These are phyloP conservation scores for Fusarium graminum DNA, from an alignment of 2,329 filamentous ascomycete species.

Conservation along the genomic window DNA sequence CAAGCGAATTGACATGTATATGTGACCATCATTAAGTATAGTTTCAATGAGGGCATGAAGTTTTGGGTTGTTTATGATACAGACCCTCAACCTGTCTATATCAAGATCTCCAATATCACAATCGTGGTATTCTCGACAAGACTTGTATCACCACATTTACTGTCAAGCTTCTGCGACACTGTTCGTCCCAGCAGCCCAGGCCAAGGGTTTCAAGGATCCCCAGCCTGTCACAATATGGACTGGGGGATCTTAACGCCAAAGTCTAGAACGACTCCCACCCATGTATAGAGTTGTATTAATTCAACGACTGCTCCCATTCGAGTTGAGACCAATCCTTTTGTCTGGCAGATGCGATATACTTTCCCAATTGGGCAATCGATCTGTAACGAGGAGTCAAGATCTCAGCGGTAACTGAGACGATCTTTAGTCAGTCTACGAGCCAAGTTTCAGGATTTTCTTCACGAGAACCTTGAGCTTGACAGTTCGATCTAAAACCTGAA, in stretches of 20 bases:
- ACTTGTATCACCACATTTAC: slow-evolving; percentile 30
- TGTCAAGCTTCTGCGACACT: slow-evolving; percentile 34
- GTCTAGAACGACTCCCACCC: slow-evolving; percentile 1
- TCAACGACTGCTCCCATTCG: slow-evolving; percentile 8
- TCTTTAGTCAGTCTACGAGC: slow-evolving; percentile 25
- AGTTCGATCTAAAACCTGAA: slow-evolving; percentile 5
- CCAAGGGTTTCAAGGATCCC: slow-evolving; percentile 41
- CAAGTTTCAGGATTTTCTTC: slow-evolving; percentile 13
- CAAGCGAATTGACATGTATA: not conserved
- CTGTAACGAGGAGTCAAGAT: slow-evolving; percentile 34
- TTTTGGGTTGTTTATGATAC: slow-evolving; percentile 14
- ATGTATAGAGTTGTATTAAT: slow-evolving; percentile 10
- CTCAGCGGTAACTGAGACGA: slow-evolving; percentile 44
- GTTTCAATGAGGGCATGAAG: slow-evolving; percentile 13
- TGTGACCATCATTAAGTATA: slow-evolving; percentile 21
- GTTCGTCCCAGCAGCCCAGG: slow-evolving; percentile 28
- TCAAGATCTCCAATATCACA: slow-evolving; percentile 9
- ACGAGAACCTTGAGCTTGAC: slow-evolving; percentile 7
- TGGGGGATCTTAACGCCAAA: slow-evolving; percentile 6
- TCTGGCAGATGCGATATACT: slow-evolving; percentile 27
- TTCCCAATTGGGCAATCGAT: slow-evolving; percentile 35
- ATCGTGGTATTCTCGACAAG: slow-evolving; percentile 20
- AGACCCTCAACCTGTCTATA: not conserved
- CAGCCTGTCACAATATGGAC: slow-evolving; percentile 14
- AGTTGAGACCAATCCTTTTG: slow-evolving; percentile 7